Conservation (phyloP, 2,329 filamentous ascomycete genomes). For the Aureobasidium sp. region DNA sequence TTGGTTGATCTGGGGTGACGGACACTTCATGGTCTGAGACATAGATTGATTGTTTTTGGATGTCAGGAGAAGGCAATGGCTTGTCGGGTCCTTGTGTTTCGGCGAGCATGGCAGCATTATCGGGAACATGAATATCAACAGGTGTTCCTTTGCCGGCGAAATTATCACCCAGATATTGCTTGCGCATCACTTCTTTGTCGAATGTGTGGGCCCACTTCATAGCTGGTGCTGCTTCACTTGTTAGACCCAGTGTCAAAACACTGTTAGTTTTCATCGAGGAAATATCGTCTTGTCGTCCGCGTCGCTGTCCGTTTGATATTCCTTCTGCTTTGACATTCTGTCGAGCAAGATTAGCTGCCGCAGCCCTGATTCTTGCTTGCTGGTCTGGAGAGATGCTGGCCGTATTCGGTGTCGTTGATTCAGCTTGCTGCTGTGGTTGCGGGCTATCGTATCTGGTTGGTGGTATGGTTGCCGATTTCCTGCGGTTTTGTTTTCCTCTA, state of each 20-base stretch:
- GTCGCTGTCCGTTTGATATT: constrained; percentile 47
- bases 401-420: constrained; percentile 58
- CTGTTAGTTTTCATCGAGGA: constrained; percentile 72
- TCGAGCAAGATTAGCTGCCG: constrained; percentile 74
- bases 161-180: constrained; percentile 73
- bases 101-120: constrained; percentile 13
- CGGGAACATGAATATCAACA: constrained; percentile 28
- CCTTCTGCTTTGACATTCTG: constrained; percentile 53
- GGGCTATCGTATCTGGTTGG: constrained; percentile 30
- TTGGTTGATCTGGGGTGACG: background rate
- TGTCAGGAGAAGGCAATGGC: background rate
- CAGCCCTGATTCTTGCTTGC: constrained; percentile 86
- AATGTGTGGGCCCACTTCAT: constrained; percentile 97
- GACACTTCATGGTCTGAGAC: background rate
- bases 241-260: constrained; percentile 79
- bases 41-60: background rate
- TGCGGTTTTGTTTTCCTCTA: constrained; percentile 62
- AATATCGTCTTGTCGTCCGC: constrained; percentile 48
- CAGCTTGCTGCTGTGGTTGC: constrained; percentile 32
- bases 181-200: constrained; percentile 78
- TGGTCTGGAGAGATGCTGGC: constrained; percentile 83
- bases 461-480: constrained; percentile 53
- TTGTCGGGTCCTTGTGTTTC: constrained; percentile 13
- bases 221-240: constrained; percentile 81
- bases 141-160: constrained; percentile 62